phyloP scores from a whole-genome alignment of 148 eudicot species.

The Simmondsia chinensis region DNA sequence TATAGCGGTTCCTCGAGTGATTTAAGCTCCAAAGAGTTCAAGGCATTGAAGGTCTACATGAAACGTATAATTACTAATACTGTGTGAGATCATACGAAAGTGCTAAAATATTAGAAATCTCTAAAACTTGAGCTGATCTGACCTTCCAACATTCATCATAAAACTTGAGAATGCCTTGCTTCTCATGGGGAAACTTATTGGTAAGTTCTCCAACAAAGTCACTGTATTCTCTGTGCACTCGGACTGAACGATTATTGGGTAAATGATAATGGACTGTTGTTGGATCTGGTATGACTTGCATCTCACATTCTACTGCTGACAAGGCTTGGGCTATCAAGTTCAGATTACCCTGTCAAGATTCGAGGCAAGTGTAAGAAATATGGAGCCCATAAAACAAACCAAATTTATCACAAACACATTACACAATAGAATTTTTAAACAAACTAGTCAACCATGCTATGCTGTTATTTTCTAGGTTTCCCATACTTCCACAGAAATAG shows the following conservation, averaged over 20 bases:
- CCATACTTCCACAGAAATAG: too few relatives aligned
- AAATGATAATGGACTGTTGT: conserved; percentile 96
- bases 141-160: conserved; percentile 96
- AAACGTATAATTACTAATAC: conserved; percentile 11
- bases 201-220: conserved; percentile 67
- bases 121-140: conserved; percentile 30
- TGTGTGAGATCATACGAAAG: conserved; percentile 6
- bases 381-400: background rate
- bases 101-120: conserved; percentile 10
- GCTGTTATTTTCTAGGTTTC: too few relatives aligned
- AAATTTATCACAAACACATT: background rate
- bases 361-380: conserved; percentile 6
- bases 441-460: background rate
- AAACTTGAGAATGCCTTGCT: conserved; percentile 78
- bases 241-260: conserved; percentile 76
- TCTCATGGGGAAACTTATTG: conserved; percentile 80
- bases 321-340: conserved; percentile 93
- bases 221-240: conserved; percentile 73
- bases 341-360: conserved; percentile 65
- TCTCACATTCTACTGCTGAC: conserved; percentile 81
- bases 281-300: conserved; percentile 93
- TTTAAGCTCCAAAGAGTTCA: conserved; percentile 91
- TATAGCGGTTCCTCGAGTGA: conserved; percentile 97
- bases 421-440: too few relatives aligned
- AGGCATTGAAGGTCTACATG: conserved; percentile 73